A percentile compares a stretch with the other conserved stretches of the same genome.
These are phyloP conservation scores for Saccharomyces eubayanus DNA, from an alignment of 805 yeast genomes.

Conservation along the genomic window DNA sequence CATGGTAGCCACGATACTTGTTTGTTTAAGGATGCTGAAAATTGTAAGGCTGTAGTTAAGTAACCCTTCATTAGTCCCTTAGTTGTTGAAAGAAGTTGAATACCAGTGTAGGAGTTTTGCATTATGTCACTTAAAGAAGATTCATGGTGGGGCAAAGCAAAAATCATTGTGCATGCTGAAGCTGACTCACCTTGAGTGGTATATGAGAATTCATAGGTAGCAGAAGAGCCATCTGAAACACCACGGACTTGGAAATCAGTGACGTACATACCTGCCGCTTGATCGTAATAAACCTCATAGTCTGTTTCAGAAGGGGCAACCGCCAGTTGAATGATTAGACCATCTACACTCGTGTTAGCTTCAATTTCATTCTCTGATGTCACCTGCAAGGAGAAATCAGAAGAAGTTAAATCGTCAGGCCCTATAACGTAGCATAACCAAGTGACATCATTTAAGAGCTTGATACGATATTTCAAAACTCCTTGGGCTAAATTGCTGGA, in stretches of 20 bases:
- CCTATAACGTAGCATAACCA: slow-evolving; percentile 27
- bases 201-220: slow-evolving; percentile 39
- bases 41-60: slow-evolving; percentile 32
- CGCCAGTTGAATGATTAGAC: slow-evolving; percentile 51
- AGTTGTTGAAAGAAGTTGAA: slow-evolving; percentile 40
- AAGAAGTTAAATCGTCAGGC: slow-evolving; percentile 28
- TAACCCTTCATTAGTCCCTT: slow-evolving; percentile 42
- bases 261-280: slow-evolving; percentile 56
- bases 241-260: slow-evolving; percentile 40
- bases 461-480: slow-evolving; percentile 44
- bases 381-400: slow-evolving; percentile 9
- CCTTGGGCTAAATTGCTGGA: slow-evolving; percentile 31
- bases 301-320: slow-evolving; percentile 37
- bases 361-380: slow-evolving; percentile 26
- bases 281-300: slow-evolving; percentile 43
- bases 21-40: slow-evolving; percentile 35
- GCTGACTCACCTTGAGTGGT: slow-evolving; percentile 39
- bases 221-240: slow-evolving; percentile 33
- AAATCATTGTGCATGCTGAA: slow-evolving; percentile 40
- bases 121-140: slow-evolving; percentile 34
- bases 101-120: slow-evolving; percentile 8
- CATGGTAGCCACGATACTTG: slow-evolving; percentile 41
- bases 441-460: slow-evolving; percentile 45
- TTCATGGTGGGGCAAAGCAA: slow-evolving; percentile 64
- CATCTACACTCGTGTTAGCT: slow-evolving; percentile 26